Percentiles rank a stretch among this genome's conserved stretches.
These are phyloP conservation scores for Chenopodium berlandieri DNA, from an alignment of 148 eudicot genomes.

Conservation along the genomic window DNA sequence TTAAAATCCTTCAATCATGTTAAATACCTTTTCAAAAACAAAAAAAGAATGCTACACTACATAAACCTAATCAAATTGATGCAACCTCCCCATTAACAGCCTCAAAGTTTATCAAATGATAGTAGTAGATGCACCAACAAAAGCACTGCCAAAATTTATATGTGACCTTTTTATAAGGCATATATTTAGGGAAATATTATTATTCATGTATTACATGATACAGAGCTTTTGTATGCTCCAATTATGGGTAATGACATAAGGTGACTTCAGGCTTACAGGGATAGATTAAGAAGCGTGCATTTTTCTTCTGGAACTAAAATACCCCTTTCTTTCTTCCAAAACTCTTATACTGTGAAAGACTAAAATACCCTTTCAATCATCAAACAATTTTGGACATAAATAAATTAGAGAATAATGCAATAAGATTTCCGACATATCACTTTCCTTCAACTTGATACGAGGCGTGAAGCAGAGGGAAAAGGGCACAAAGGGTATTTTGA, in stretches of 20 bases:
- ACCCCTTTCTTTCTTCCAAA: not conserved
- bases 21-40: not conserved
- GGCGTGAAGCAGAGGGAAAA: slow-evolving; percentile 38
- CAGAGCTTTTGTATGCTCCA: slow-evolving; percentile 12
- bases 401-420: slow-evolving; percentile 13
- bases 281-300: not conserved
- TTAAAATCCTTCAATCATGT: not conserved
- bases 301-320: slow-evolving; percentile 8
- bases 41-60: not conserved
- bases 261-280: slow-evolving; percentile 23
- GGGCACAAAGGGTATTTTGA: slow-evolving; percentile 27
- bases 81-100: not conserved
- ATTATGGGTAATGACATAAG: slow-evolving; percentile 29
- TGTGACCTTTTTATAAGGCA: not conserved
- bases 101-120: slow-evolving; percentile 19
- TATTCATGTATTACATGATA: slow-evolving; percentile 8
- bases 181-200: not conserved
- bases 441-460: slow-evolving; percentile 34
- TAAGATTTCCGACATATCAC: slow-evolving; percentile 36
- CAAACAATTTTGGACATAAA: slow-evolving; percentile 8
- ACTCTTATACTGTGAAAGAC: not conserved
- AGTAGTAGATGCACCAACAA: slow-evolving; percentile 15
- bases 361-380: slow-evolving; percentile 12
- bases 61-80: not conserved
- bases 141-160: not conserved